A percentile compares a stretch with the other conserved stretches of the same genome.
phyloP scores from a whole-genome alignment of 306 rosid species.

The barrel medic (Medicago truncatula) region MtrunA17r5.0-ANR NC_053047.1:38123501-38124000 shows the following conservation, averaged over 20 bases:
- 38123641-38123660: no score
- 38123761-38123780: constrained; percentile 18
- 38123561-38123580: constrained; percentile 21
- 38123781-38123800: background rate
- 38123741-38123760: background rate
- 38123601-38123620: background rate
- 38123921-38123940: constrained; percentile 6
- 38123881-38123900: constrained; percentile 17
- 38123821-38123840: background rate
- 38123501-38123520: constrained; percentile 38
- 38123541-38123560: background rate
- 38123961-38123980: constrained; percentile 35
- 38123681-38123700: background rate
- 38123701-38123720: background rate
- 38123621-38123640: background rate
- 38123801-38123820: constrained; percentile 9
- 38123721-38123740: background rate
- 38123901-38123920: background rate
- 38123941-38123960: constrained; percentile 28
- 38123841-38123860: background rate
- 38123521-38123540: constrained; percentile 16
- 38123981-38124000: constrained; percentile 43
- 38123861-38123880: background rate
- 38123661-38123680: background rate
- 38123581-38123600: constrained; percentile 38